Base-by-base conservation (phyloP, 768 basidiomycete species). In the Artomyces pyxidatus region DNA sequence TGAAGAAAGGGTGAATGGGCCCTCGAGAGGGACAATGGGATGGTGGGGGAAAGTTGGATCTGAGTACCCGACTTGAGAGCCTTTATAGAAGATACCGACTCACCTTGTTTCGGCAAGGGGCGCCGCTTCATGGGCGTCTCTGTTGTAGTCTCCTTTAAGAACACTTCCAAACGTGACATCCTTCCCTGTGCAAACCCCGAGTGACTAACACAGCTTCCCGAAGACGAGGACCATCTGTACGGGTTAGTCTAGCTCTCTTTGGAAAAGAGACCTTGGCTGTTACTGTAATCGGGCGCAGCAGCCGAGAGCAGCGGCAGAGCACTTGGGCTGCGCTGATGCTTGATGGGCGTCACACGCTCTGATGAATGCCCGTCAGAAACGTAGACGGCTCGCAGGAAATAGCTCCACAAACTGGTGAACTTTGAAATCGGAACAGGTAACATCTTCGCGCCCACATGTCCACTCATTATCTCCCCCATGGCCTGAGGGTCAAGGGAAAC, bases 241-340 rank as follows among this genome's bases (percentile, higher is more conserved):
- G 26, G 35, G 27, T 8, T 12, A 44, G 42, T 50, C 49, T 54
- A 47, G 41, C 40, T 41, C 50, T 32, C 50, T 51, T 54, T 32
- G 32, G 45, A 45, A 17, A 37, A 51, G 30, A 35, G 27, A 35
- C 32, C 32, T 17, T 35, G 28, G 47, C 28, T 17, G 40, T 44
- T 52, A 32, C 38, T 53, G 35, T 37, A 25, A 39, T 28, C 42
- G 45, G n/a, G n/a, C 45, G 6, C 32, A 35, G 32, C 32, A 12
- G 32, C 32, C 32, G n/a, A n/a, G n/a, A n/a, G n/a, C n/a, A n/a
- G n/a, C n/a, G n/a, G 32, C 32, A 35, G 17, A 17, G 32, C 14
- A 17, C 32, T 35, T 35, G 32, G 32, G 32, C 32, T 35, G 32
- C 32, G 32, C 32, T 35, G 14, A 35, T 35, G 32, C 32, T 35